These are phyloP conservation scores for Hura crepitans DNA, from an alignment of 441 rosid species.

Conservation along the genomic window DNA sequence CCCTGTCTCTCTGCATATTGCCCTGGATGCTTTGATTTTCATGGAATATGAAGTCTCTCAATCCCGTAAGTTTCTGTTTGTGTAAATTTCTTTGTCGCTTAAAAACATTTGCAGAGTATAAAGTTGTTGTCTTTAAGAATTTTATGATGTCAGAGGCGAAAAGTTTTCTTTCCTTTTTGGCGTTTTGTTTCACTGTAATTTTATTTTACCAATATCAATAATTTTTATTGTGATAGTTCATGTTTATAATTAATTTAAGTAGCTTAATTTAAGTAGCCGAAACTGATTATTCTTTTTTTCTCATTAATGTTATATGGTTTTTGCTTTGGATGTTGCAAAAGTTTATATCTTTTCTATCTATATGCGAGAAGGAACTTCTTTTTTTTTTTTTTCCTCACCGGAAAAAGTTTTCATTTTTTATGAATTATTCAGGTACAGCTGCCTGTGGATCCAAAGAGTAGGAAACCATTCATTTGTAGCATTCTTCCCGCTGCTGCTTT, in stretches of 20 bases:
- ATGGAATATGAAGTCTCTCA: slow-evolving; percentile 23
- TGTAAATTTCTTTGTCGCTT: neutral
- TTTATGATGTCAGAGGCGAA: neutral
- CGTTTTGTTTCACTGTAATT: too few species aligned
- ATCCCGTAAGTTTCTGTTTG: slow-evolving; percentile 20
- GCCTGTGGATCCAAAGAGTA: slow-evolving; percentile 28
- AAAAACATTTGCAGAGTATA: too few species aligned
- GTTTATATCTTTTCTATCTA: neutral
- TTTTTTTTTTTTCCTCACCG: neutral
- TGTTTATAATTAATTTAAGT: neutral
- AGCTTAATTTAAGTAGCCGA: neutral
- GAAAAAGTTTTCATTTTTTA: neutral
- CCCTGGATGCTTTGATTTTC: slow-evolving; percentile 1
- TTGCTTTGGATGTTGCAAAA: neutral
- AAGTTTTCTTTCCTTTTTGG: neutral
- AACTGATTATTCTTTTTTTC: slow-evolving; percentile 1
- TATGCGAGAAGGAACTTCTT: neutral
- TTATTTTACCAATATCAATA: neutral
- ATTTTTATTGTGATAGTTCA: neutral
- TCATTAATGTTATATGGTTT: neutral
- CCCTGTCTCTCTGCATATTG: neutral
- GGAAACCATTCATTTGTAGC: slow-evolving; percentile 35
- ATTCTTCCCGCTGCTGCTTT: slow-evolving; percentile 38
- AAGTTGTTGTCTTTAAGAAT: neutral
- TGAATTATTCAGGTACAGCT: slow-evolving; percentile 30